Evolutionary conservation across 306 rosid species (phyloP).

Genomic region (Quercus glauca): DNA sequence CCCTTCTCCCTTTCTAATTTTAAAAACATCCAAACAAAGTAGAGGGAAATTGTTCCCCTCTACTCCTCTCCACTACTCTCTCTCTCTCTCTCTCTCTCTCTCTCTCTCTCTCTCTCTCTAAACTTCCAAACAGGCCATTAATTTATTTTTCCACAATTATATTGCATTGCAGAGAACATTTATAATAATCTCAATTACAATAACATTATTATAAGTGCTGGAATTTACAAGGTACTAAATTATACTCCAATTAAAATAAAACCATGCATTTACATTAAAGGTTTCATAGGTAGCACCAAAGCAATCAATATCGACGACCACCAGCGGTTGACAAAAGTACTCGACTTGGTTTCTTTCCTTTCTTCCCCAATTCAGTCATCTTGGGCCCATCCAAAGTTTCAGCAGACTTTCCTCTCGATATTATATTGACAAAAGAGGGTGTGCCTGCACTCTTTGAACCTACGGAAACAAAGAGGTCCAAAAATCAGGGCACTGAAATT

Average conservation of each 20-base stretch:
- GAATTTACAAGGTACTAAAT: not conserved
- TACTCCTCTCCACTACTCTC: too few relatives aligned
- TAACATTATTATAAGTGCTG: not conserved
- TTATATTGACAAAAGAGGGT: slow-evolving; percentile 67
- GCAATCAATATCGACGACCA: slow-evolving; percentile 79
- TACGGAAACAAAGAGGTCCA: slow-evolving; percentile 16
- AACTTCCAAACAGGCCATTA: too few relatives aligned
- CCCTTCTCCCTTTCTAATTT: too few relatives aligned
- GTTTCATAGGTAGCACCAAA: not conserved
- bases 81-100: too few relatives aligned
- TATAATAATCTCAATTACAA: not conserved
- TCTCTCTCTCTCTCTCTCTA: too few relatives aligned
- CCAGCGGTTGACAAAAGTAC: slow-evolving; percentile 88
- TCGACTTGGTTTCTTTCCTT: slow-evolving; percentile 75
- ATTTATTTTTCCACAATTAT: not conserved
- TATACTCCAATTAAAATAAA: not conserved
- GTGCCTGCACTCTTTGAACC: slow-evolving; percentile 49
- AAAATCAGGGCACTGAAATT: not conserved
- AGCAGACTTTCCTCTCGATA: slow-evolving; percentile 54
- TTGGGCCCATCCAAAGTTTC: slow-evolving; percentile 45
- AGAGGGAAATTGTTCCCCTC: too few relatives aligned
- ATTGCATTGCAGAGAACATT: not conserved
- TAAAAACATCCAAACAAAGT: too few relatives aligned
- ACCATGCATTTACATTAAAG: not conserved
- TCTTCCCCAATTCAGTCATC: slow-evolving; percentile 72